Conservation (phyloP, 1,284 basidiomycete species). For the Ceratorhiza oryzae-sativae region DNA sequence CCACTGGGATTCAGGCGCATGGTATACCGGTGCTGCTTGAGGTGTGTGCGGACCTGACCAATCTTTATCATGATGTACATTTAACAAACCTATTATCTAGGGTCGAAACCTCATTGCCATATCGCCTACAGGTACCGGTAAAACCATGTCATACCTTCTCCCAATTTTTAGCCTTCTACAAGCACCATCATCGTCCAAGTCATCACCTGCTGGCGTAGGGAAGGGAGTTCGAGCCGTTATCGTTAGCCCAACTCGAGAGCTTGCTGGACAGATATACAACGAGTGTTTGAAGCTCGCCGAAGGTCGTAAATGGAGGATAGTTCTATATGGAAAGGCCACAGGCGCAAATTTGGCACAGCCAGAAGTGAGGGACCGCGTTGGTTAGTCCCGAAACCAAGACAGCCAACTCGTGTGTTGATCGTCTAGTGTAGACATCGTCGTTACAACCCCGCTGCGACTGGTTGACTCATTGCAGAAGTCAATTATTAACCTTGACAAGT, state of each 20-base stretch:
- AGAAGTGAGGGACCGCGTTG: conserved; percentile 72
- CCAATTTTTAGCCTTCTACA: conserved; percentile 75
- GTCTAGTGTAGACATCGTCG: conserved; percentile 67
- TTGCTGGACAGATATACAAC: conserved; percentile 96
- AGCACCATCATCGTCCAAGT: conserved; percentile 62
- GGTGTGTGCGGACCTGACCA: conserved; percentile 53
- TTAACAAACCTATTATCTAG: conserved; percentile 52
- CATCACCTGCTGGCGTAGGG: conserved; percentile 52
- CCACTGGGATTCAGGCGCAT: conserved; percentile 77
- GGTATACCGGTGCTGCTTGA: conserved; percentile 77
- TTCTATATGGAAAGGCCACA: conserved; percentile 86
- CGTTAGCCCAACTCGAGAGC: conserved; percentile 91
- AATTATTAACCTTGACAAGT: conserved; percentile 76
- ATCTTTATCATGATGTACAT: conserved; percentile 49
- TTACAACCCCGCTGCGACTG: conserved; percentile 81
- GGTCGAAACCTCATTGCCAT: conserved; percentile 86
- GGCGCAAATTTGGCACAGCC: conserved; percentile 75
- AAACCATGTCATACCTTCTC: conserved; percentile 88
- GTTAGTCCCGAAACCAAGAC: conserved; percentile 50
- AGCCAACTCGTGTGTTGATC: background rate
- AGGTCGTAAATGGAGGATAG: conserved; percentile 83
- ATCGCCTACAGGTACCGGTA: conserved; percentile 94
- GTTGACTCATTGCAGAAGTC: conserved; percentile 76
- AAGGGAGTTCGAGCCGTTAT: conserved; percentile 80
- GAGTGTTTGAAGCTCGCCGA: conserved; percentile 86